Percentiles rank a stretch among this genome's conserved stretches.
phyloP scores from a whole-genome alignment of 2,329 filamentous ascomycete genomes.

The Mariannaea sp. region DNA sequence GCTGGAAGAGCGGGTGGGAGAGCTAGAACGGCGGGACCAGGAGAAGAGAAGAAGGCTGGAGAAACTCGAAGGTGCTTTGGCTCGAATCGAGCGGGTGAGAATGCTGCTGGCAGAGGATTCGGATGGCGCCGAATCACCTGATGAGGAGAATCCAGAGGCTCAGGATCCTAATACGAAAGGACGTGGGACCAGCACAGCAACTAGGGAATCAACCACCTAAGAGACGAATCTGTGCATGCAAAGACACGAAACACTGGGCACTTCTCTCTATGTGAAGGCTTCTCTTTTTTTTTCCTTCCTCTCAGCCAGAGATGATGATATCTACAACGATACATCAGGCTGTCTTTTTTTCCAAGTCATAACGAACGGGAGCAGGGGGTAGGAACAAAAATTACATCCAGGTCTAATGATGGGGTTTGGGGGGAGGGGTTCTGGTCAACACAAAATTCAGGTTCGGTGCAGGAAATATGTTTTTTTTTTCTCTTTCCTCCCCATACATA shows the following conservation, averaged over 20 bases:
- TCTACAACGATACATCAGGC: no score
- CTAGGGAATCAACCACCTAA: background rate
- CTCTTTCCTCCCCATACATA: background rate
- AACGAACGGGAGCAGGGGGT: conserved; percentile 8
- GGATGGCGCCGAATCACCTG: conserved; percentile 14
- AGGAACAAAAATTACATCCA: conserved; percentile 3
- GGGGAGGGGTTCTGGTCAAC: conserved; percentile 5
- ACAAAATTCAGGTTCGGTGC: conserved; percentile 5
- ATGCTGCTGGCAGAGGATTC: conserved; percentile 55
- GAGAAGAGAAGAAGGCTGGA: conserved; percentile 74
- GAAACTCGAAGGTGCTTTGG: conserved; percentile 71
- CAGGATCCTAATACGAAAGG: no score
- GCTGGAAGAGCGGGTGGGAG: conserved; percentile 71
- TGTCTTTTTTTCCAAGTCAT: no score
- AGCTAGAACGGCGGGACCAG: conserved; percentile 70
- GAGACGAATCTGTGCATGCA: no score
- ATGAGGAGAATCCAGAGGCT: background rate
- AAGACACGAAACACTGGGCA: no score
- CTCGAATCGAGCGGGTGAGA: conserved; percentile 72
- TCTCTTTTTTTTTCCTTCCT: no score
- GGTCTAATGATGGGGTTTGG: conserved; percentile 6
- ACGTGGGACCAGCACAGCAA: background rate
- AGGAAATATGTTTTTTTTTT: background rate
- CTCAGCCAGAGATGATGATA: no score
- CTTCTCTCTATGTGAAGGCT: no score